Evolutionary conservation across 176 grass and related monocot genomes (phyloP).

Genomic region (Phoenix roebelenii): DNA sequence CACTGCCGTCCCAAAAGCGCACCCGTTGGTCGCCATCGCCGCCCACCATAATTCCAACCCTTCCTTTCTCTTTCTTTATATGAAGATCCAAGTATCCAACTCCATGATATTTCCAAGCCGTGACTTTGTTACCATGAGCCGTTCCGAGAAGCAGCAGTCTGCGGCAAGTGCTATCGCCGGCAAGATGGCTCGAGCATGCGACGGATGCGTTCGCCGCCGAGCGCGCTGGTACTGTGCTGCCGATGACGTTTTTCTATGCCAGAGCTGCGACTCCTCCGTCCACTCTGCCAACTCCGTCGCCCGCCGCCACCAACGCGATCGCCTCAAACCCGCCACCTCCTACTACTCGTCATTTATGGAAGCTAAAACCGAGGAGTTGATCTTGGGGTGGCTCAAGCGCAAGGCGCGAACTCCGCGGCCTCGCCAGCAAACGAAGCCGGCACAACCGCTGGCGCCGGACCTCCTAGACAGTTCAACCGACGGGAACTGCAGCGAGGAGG

Average conservation of each 20-base stretch:
- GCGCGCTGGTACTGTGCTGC: slow-evolving; percentile 94
- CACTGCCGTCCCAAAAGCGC: neutral
- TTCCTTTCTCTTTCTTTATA: neutral
- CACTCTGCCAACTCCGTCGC: slow-evolving; percentile 84
- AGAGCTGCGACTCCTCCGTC: slow-evolving; percentile 73
- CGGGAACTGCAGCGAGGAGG: slow-evolving; percentile 39
- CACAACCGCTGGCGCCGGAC: slow-evolving; percentile 45
- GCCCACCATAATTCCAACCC: neutral
- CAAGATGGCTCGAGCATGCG: slow-evolving; percentile 64
- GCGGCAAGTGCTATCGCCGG: slow-evolving; percentile 40
- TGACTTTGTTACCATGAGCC: slow-evolving; percentile 7
- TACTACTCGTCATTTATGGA: neutral
- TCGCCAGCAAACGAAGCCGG: slow-evolving; percentile 24
- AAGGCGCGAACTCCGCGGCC: slow-evolving; percentile 66
- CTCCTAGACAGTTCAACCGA: slow-evolving; percentile 27
- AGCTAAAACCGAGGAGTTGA: slow-evolving; percentile 14
- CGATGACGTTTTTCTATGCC: slow-evolving; percentile 86
- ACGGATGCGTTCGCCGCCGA: slow-evolving; percentile 58
- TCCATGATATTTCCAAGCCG: neutral
- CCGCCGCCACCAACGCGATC: slow-evolving; percentile 58
- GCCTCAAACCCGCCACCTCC: slow-evolving; percentile 31
- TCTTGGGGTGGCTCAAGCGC: slow-evolving; percentile 53
- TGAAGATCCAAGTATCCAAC: too few relatives aligned
- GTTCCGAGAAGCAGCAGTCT: slow-evolving; percentile 9
- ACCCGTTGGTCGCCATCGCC: neutral